Evolutionary conservation across 2,329 filamentous ascomycete species (phyloP), one percentile per base, ranked within the genome.

Genomic region (Penicillium sp.): DNA sequence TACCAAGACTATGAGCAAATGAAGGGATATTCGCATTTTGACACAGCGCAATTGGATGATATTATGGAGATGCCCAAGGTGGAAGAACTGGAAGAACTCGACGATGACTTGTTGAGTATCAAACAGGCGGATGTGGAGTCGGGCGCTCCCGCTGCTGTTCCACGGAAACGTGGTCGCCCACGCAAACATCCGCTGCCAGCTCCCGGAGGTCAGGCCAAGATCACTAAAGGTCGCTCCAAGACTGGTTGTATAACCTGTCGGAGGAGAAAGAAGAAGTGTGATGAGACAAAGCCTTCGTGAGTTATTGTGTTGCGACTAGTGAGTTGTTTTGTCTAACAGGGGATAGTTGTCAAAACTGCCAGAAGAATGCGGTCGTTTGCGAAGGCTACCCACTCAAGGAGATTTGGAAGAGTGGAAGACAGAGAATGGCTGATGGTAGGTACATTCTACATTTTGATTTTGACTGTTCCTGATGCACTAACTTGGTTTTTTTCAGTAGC

Each of bases 331-430:
- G 39, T 52, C 57, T 61, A 43, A 53, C 39, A 41, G 50, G 38
- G 49, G 47, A 48, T 27, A 73, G 71, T 36, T 73, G 62, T 56
- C 82, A 91, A 74, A 96, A 96, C 68, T 96, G 92, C 70, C 89
- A 94, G 76, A 96, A 96, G 81, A 96, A 96, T 72, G 91, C 91
- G 9, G 90, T 96, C 13, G 86, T 93, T 13, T 96, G 92, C 71
- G 91, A 96, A 75, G 92, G 92, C 13, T 96, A 96, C 70, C 90
- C 90, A 50, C 89, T 91, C 61, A 91, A 91, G 72, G 89, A 90
- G 58, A 84, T 91, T 52, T 96, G 92, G 92, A 91, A 88, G 73
- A 93, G 90, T 69, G 91, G 91, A 29, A 91, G 86, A 71, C 89
- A 93, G 73, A 88, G 82, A 70, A 82, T 85, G 35, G 87, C 89